Conservation (phyloP, 2,329 filamentous ascomycete genomes). For the Ustulina deusta region DNA sequence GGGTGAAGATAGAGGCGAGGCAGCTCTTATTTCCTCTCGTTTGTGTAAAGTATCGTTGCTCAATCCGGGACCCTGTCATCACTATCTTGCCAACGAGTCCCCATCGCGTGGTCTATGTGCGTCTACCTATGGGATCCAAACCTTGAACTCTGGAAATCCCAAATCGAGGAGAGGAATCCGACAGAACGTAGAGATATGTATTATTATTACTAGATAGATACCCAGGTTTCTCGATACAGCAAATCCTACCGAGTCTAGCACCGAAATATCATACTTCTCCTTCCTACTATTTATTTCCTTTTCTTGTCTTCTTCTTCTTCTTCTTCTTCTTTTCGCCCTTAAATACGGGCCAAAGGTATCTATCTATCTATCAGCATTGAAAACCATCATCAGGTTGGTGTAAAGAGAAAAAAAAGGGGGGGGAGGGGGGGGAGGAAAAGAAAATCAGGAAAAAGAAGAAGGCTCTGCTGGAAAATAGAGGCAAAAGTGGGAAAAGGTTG, state of each 20-base stretch:
- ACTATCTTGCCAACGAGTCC: not conserved
- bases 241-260: too few relatives aligned
- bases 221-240: too few relatives aligned
- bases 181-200: not conserved
- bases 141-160: not conserved
- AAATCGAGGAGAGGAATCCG: not conserved
- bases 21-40: conserved; percentile 35
- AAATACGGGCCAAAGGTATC: not conserved
- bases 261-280: not conserved
- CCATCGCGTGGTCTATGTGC: not conserved
- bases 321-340: not conserved
- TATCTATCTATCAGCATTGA: too few relatives aligned
- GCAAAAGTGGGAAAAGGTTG: too few relatives aligned
- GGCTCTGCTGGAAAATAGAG: too few relatives aligned
- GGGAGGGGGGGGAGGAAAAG: not conserved
- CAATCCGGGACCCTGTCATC: conserved; percentile 28
- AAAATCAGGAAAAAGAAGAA: not conserved
- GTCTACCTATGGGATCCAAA: not conserved
- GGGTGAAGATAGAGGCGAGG: conserved; percentile 34
- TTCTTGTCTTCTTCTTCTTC: not conserved
- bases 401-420: not conserved
- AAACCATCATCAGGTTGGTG: too few relatives aligned
- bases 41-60: conserved; percentile 40
- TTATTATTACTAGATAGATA: not conserved
- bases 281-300: too few relatives aligned